Evolutionary conservation across 1,284 basidiomycete genomes (phyloP), one percentile per base, ranked within the genome.

Genomic region (Rhodotorula sp.): DNA sequence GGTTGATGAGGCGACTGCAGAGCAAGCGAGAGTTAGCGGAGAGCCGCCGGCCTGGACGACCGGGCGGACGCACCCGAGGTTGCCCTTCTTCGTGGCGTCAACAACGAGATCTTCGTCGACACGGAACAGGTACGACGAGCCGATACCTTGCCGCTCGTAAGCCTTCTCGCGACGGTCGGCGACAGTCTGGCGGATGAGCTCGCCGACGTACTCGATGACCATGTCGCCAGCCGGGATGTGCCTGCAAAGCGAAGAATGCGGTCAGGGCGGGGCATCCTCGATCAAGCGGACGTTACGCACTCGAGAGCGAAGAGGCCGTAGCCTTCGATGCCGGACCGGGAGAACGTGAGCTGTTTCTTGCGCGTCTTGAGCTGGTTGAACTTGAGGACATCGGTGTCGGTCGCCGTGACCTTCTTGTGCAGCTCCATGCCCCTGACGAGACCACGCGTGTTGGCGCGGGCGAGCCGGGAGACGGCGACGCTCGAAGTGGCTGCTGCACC

Each of bases 201-300:
- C 96, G 46, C 96, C 96, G 15, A 99, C 96, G 78, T 99, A 99
- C 82, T 99, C 96, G 81, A 99, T 98, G 54, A 99, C 95, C 93
- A 99, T 98, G 81, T 99, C 96, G 9, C 94, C 93, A 28, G 87
- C 84, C 22, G 91, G 87, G 76, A 99, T 98, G 77, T 88, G 87
- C 58, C 71, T 75, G 55, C 15, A 20, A 7, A 44, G n/a, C 10
- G 6, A 22, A 16, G 28, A n/a, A 4, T 48, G 26, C n/a, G 34
- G 30, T 16, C 2, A 44, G 34, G 11, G 10, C 13, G 48, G 16
- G 22, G n/a, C 18, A 58, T 3, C 15, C 40, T 18, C 40, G 11
- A 11, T 44, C 3, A 44, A 6, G 10, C 40, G 46, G 6, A 24
- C 6, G 8, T 26, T 7, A 68, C 71, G 34, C 61, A 75, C 83